Evolutionary conservation across 2,329 filamentous ascomycete genomes (phyloP).

Genomic region (Colletotrichum liaoningense): DNA sequence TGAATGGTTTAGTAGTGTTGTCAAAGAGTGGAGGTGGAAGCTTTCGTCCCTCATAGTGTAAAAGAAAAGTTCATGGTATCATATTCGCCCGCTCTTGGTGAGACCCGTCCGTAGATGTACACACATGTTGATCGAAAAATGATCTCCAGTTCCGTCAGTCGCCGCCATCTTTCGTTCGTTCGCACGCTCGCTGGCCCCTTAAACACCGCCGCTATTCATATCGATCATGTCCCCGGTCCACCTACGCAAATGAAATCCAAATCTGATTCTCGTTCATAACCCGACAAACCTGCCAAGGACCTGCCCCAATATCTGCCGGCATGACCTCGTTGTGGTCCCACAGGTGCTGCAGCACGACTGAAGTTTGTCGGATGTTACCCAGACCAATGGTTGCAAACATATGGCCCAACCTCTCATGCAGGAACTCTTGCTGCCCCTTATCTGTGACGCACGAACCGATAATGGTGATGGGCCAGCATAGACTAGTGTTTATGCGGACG

Average conservation of each 20-base stretch:
- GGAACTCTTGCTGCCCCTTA: constrained; percentile 47
- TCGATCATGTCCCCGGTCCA: background rate
- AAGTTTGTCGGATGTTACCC: constrained; percentile 57
- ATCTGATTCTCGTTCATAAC: constrained; percentile 59
- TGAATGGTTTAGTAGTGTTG: background rate
- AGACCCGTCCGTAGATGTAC: background rate
- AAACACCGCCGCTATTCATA: background rate
- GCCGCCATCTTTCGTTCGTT: background rate
- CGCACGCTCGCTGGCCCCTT: too few species aligned
- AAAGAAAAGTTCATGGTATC: background rate
- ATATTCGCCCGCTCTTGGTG: background rate
- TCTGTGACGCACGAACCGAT: constrained; percentile 51
- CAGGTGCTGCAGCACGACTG: constrained; percentile 53
- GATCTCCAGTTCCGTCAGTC: too few species aligned
- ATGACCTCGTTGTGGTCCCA: constrained; percentile 46
- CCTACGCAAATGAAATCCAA: constrained; percentile 60
- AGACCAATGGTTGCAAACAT: constrained; percentile 53
- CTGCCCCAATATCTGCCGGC: constrained; percentile 32
- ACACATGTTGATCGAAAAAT: background rate
- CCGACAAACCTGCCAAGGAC: constrained; percentile 57
- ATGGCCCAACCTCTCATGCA: constrained; percentile 46
- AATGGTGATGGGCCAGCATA: constrained; percentile 53
- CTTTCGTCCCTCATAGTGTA: background rate
- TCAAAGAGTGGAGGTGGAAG: background rate
- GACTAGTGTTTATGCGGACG: constrained; percentile 51